Percentiles rank a stretch among this genome's conserved stretches.
Evolutionary conservation across 495 filamentous ascomycete species (phyloP).

Genomic region (Neurospora terricola): DNA sequence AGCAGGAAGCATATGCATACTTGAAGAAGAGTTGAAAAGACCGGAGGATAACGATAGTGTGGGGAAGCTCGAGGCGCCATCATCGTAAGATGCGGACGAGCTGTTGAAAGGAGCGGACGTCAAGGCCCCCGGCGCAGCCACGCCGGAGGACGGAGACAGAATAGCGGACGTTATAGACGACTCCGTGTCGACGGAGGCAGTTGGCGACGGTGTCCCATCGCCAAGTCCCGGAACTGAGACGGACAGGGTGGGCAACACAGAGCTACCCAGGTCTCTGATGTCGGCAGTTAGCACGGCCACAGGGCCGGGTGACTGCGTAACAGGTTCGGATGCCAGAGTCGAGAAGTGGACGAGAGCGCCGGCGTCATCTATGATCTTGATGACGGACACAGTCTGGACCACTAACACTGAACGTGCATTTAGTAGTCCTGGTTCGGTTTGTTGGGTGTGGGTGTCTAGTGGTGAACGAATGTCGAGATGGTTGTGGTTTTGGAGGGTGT

Average conservation of each 20-base stretch:
- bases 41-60: slow-evolving; percentile 22
- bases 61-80: slow-evolving; percentile 21
- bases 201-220: slow-evolving; percentile 20
- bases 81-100: slow-evolving; percentile 13
- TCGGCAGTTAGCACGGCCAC: slow-evolving; percentile 15
- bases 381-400: slow-evolving; percentile 38
- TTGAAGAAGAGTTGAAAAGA: slow-evolving; percentile 31
- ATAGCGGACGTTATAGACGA: slow-evolving; percentile 1
- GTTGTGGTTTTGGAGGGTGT: not conserved
- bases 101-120: slow-evolving; percentile 42
- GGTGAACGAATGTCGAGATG: slow-evolving; percentile 30
- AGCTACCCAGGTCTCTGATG: slow-evolving; percentile 7
- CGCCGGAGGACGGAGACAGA: slow-evolving; percentile 10
- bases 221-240: slow-evolving; percentile 5
- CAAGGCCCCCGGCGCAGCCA: slow-evolving; percentile 15
- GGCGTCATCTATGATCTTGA: slow-evolving; percentile 37
- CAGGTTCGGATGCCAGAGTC: slow-evolving; percentile 21
- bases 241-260: slow-evolving; percentile 17
- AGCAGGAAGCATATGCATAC: slow-evolving; percentile 18
- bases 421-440: slow-evolving; percentile 17
- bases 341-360: slow-evolving; percentile 30
- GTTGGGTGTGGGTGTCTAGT: slow-evolving; percentile 12
- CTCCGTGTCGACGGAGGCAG: slow-evolving; percentile 12
- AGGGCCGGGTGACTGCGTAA: slow-evolving; percentile 5
- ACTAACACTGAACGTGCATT: slow-evolving; percentile 30